Base-by-base conservation (phyloP, 2,329 filamentous ascomycete genomes). In the Sodiomyces alkalinus region DNA sequence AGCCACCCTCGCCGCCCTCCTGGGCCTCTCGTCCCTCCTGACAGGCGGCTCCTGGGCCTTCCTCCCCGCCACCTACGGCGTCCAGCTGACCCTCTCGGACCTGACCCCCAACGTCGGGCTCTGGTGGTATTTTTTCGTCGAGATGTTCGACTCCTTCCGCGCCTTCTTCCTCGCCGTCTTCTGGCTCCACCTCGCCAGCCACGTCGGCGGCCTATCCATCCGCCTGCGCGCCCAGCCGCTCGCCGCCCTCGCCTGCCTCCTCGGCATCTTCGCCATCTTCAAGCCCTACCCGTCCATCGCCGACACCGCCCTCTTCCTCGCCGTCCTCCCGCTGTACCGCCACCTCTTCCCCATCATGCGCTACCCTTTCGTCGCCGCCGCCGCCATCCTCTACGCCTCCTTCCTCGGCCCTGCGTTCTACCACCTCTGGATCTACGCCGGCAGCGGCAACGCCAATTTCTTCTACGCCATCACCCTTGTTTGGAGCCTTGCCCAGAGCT, bases 81-180 rank as follows among this genome's bases (percentile, higher is more conserved):
- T 92, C 26, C 86, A 93, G 42, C 66, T 98, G 20, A 74, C 90
- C 1, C 68, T 98, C 3, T 82, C 85, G 7, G 90, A 98, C 47
- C 64, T 98, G 22, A 92, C 87, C 0, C 90, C 90, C 9, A 98
- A 96, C 40, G 80, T 92, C 17, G 90, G 90, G 2, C 64, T 98
- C 2, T 98, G 90, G 90, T 98, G 90, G 90, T 98, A 98, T 55
- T 98, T 98, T 57, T 96, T 98, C 49, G 92, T 92, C 41, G 87
- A 98, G 49, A 98, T 98, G 74, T 98, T 98, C 50, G 90, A 98
- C 55, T 87, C 86, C 1, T 98, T 98, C 65, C 72, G 90, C 21
- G 77, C 80, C 41, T 98, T 98, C 63, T 98, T 96, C 64, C 69
- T 98, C 3, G 90, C 81, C 30, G 86, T 98, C 27, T 98, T 98